Conservation (phyloP, 2,329 filamentous ascomycete genomes). For the Mycosphaerella sp. region DNA sequence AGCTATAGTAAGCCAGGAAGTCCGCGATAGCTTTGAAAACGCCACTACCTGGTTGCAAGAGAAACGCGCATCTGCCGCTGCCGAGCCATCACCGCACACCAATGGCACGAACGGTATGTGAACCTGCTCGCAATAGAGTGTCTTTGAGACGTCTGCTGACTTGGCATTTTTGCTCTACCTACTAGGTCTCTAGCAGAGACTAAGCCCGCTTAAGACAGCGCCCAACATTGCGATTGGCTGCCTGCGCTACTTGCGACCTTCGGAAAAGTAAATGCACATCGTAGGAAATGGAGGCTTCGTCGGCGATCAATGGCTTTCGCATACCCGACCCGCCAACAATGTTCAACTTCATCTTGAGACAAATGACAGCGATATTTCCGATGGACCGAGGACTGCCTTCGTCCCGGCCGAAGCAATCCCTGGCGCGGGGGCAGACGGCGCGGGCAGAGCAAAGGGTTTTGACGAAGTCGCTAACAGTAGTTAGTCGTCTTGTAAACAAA, state of each 20-base stretch:
- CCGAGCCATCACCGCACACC: not conserved
- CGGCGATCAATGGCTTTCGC: too few relatives aligned
- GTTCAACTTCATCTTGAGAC: too few relatives aligned
- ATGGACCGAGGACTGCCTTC: too few relatives aligned
- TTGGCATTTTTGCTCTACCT: not conserved
- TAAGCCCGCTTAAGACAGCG: not conserved
- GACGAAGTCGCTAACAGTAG: too few relatives aligned
- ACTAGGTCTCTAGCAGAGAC: not conserved
- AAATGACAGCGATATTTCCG: too few relatives aligned
- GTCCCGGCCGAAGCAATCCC: too few relatives aligned
- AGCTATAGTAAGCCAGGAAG: conserved; percentile 38
- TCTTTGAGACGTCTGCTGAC: not conserved
- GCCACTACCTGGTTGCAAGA: conserved; percentile 53
- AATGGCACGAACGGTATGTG: conserved; percentile 6
- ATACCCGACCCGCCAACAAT: too few relatives aligned
- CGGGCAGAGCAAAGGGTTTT: too few relatives aligned
- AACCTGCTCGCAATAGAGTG: not conserved
- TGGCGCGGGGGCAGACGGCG: too few relatives aligned
- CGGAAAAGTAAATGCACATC: too few relatives aligned
- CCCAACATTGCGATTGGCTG: not conserved
- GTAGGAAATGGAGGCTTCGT: too few relatives aligned
- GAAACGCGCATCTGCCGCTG: conserved; percentile 15
- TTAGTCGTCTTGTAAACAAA: too few relatives aligned
- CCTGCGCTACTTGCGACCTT: not conserved
- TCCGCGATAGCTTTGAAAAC: conserved; percentile 51